Base-by-base conservation (phyloP, 2,329 filamentous ascomycete species). In the Chaetomium strumarium region DNA sequence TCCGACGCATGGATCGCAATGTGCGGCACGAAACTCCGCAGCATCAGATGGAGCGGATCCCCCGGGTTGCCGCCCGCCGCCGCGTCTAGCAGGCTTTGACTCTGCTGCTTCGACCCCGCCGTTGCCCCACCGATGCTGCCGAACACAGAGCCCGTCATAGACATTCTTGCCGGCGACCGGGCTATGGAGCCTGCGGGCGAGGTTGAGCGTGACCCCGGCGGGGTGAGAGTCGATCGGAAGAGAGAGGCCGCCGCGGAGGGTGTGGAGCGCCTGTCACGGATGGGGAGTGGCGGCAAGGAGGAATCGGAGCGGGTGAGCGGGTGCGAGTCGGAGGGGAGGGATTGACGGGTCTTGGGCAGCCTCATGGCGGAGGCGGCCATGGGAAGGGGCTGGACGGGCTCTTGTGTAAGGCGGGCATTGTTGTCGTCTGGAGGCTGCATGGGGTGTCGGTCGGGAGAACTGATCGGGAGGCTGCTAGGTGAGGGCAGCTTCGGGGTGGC, bases 11-110 rank as follows among this genome's bases (percentile, higher is more conserved):
- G 86, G 29, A 99, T 81, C 7, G 88, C 88, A 42, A 99, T 83
- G 58, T 93, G 88, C 1, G 93, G 95, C 13, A 92, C 88, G 66
- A 96, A 96, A 2, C 90, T 86, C 54, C 85, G 85, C 49, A 95
- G 75, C 40, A 97, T 85, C 46, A 96, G 73, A 58, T 77, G 78
- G 19, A 82, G 68, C 31, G 81, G 80, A 53, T 84, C 79, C 11
- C 74, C 72, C 1, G 76, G 75, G 52, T 68, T 72, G 40, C 75
- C 73, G 11, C 69, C 71, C 1, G 68, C 68, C 37, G 65, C 65
- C 1, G 68, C 68, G 36, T 75, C 73, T 2, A 74, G 66, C 2
- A 79, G 67, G 10, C 71, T 72, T 51, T 45, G 50, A 8, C 73
- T 72, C 62, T 9, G 44, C 38, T 30, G 50, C 43, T 20, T 16